Base-by-base conservation (phyloP, 2,329 filamentous ascomycete species). In the Xylaria sp. region DNA sequence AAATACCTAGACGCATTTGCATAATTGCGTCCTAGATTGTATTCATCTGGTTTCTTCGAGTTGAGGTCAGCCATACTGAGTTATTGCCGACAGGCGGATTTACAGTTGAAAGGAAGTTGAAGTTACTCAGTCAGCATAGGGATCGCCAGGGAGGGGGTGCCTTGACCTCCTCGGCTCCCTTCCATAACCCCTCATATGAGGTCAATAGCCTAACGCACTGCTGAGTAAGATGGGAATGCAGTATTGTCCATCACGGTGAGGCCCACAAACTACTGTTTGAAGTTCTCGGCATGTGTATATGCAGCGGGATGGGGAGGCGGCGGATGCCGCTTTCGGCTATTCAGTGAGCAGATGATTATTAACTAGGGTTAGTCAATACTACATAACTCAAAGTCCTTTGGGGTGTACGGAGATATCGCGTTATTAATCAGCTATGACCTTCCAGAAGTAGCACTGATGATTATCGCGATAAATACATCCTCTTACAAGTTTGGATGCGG, bases 1-100 rank as follows among this genome's bases (percentile, higher is more conserved):
- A 1, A 17, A 43, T 59, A 66, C 64, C 61, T 66, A 21, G 61
- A 54, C 15, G 64, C 49, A 5, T 57, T 46, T 5, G 28, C 17
- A 19, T 64, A 64, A 7, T 38, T 23, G 21, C 61, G 61, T n/a
- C 57, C 57, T 3, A 66, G 45, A 2, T 35, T 47, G 31, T 66
- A 64, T 14, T 51, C 57, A 49, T 61, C 61, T 19, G 56, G 28
- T 14, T 35, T 59, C 19, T 21, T 54, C 23, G 50, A n/a, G 14
- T 3, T 25, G 5, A 38, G n/a, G 7, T 37, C n/a, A 5, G 38
- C 33, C 62, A 64, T 64, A 1, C 14, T 49, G n/a, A 8, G 12
- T 42, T 1, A n/a, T 31, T 49, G 1, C 15, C 14, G 7, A 17
- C 1, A 8, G n/a, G 28, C 31, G n/a, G 4, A 31, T 31, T 31